Evolutionary conservation across 345 rosid genomes (phyloP), one percentile per base, ranked within the genome.

Genomic region (Acer negundo): DNA sequence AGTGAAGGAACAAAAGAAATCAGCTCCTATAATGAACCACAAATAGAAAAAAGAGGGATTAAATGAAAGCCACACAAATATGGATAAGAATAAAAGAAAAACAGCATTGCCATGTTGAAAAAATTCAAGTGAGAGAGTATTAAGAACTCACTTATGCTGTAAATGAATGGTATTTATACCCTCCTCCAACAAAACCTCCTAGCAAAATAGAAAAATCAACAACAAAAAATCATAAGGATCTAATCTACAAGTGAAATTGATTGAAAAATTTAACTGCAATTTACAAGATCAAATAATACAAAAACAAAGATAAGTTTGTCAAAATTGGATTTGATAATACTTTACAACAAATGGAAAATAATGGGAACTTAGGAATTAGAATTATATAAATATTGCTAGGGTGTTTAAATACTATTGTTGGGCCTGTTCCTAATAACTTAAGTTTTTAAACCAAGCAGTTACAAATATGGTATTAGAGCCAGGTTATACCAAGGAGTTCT

Each of bases 101-200:
- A 75, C 5, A 44, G 44, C 35, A 79, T 46, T 69, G 13, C 22
- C 28, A 61, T 23, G 23, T 62, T 61, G 16, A 58, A 75, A 55
- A 72, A 13, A 35, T 47, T 63, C n/a, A 77, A 64, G 23, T 49
- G 72, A 42, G 72, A 49, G 65, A 69, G 38, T 59, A 26, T 65
- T 65, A 70, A 68, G 51, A 79, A 83, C 90, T 82, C 75, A 91
- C 95, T 89, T 56, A 66, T 80, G 73, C 73, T 19, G 77, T 65
- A 83, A 80, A 74, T 79, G 80, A 55, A 80, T 66, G 55, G 81
- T 69, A 42, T 82, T 83, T 0, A 82, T 69, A 77, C 79, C 84
- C 71, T 86, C 87, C 59, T 82, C 83, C 68, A 75, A 62, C 22
- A 71, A 28, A 47, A 64, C 86, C 83, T 88, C 82, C 87, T 82